These are phyloP conservation scores for Priceomyces haplophilus DNA, from an alignment of 805 yeast species.

Conservation along the genomic window DNA sequence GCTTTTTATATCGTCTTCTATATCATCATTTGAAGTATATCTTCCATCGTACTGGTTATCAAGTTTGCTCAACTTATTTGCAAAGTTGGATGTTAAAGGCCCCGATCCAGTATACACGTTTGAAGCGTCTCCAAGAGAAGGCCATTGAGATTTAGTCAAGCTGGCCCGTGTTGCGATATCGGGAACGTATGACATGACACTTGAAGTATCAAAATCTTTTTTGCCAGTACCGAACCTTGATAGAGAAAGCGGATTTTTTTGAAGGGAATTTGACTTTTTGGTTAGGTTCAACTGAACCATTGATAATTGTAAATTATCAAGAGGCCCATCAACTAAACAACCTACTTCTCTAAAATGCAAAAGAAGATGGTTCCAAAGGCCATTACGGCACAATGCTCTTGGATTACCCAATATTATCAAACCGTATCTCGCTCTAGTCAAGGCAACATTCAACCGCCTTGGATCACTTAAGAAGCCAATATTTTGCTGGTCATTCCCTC, in stretches of 20 bases:
- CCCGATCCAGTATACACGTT: conserved; percentile 10
- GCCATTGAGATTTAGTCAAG: conserved; percentile 22
- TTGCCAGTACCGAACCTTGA: conserved; percentile 10
- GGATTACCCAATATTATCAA: conserved; percentile 76
- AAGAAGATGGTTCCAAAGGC: conserved; percentile 75
- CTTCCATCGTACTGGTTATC: conserved; percentile 10
- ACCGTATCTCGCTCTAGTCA: conserved; percentile 44
- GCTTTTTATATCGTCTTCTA: conserved; percentile 35
- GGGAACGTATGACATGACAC: conserved; percentile 24
- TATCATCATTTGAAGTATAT: conserved; percentile 3
- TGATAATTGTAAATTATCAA: conserved; percentile 74
- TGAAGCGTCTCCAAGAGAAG: conserved; percentile 18
- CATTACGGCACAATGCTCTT: conserved; percentile 63
- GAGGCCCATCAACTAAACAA: conserved; percentile 84
- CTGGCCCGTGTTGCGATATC: conserved; percentile 4
- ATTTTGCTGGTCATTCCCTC: conserved; percentile 39
- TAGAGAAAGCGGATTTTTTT: conserved; percentile 10
- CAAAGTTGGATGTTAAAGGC: conserved; percentile 30
- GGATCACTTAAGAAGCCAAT: conserved; percentile 46
- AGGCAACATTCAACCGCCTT: conserved; percentile 42
- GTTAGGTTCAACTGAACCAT: conserved; percentile 48
- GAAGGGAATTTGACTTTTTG: conserved; percentile 4
- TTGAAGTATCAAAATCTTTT: conserved; percentile 26
- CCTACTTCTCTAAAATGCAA: conserved; percentile 80
- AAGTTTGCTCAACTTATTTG: conserved; percentile 24